Evolutionary conservation across 2,329 filamentous ascomycete genomes (phyloP), one percentile per base, ranked within the genome.

Genomic region (Dactylella cylindrospora): DNA sequence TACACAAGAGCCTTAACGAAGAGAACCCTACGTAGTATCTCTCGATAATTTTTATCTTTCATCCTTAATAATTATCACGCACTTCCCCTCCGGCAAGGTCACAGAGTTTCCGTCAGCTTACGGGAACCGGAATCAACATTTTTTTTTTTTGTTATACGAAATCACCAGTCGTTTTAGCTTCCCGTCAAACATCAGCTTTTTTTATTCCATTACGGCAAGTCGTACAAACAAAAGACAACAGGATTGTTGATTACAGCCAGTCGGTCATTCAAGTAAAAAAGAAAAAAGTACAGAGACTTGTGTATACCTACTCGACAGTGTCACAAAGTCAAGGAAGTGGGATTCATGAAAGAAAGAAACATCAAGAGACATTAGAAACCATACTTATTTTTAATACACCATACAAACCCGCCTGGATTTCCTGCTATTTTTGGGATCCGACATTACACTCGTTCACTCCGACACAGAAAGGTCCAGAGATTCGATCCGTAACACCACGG

Each of bases 371-470:
- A 61, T 61, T 61, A 53, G 47, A 61, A 47, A 61, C 53, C 49
- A n/a, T n/a, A n/a, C n/a, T n/a, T n/a, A 36, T 53, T 49, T 35
- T 61, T 61, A 44, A 61, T 61, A 61, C 55, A 38, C 52, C 47
- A 19, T 19, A 31, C 19, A 45, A 44, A 41, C 8, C 49, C 45
- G 55, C 53, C 55, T 49, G 55, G 55, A 61, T 49, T 47, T 53
- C 29, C 31, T 26, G 25, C 55, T 61, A 61, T 61, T 53, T 61
- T 61, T 53, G 55, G 55, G 49, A 38, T 46, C 47, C 55, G 55
- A 61, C 47, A 61, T 35, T 46, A 60, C 54, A 59, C 53, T 59
- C 53, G 39, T 59, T 61, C 55, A 53, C 53, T 53, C 55, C 55
- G 55, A 61, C 49, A 53, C 33, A 17, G 15, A 36, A 53, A 53